Evolutionary conservation across 2,329 filamentous ascomycete species (phyloP).

Genomic region (Nemania abortiva): DNA sequence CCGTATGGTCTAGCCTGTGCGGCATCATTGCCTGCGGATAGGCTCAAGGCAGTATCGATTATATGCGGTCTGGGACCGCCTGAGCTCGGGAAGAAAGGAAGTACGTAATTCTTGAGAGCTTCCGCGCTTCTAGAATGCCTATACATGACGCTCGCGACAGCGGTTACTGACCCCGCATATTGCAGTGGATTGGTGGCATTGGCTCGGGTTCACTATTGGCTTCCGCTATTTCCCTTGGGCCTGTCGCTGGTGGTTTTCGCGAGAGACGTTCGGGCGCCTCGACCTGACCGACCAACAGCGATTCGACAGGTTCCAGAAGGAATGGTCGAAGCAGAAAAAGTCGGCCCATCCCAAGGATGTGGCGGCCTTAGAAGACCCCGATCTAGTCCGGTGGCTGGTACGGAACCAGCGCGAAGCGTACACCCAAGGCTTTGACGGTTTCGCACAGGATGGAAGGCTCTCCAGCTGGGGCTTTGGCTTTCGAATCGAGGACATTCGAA

Average conservation of each 20-base stretch:
- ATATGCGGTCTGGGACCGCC: slow-evolving; percentile 29
- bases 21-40: slow-evolving; percentile 21
- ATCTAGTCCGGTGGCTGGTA: slow-evolving; percentile 24
- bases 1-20: slow-evolving; percentile 37
- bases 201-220: slow-evolving; percentile 27
- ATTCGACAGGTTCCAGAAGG: slow-evolving; percentile 24
- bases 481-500: slow-evolving; percentile 30
- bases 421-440: slow-evolving; percentile 25
- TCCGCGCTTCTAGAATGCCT: neutral
- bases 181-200: slow-evolving; percentile 32
- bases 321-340: slow-evolving; percentile 22
- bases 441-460: slow-evolving; percentile 25
- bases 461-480: slow-evolving; percentile 26
- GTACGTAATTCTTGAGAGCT: slow-evolving; percentile 13
- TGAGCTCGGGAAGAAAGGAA: slow-evolving; percentile 23
- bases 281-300: slow-evolving; percentile 32
- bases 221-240: slow-evolving; percentile 28
- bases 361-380: slow-evolving; percentile 25
- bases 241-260: slow-evolving; percentile 31
- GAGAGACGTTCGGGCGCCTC: slow-evolving; percentile 23
- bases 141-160: neutral
- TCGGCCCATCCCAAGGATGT: slow-evolving; percentile 27
- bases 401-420: slow-evolving; percentile 30
- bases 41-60: slow-evolving; percentile 32
- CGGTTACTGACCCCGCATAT: slow-evolving; percentile 10